These are phyloP conservation scores for Barnettozyma californica DNA, from an alignment of 805 yeast genomes.

Conservation along the genomic window DNA sequence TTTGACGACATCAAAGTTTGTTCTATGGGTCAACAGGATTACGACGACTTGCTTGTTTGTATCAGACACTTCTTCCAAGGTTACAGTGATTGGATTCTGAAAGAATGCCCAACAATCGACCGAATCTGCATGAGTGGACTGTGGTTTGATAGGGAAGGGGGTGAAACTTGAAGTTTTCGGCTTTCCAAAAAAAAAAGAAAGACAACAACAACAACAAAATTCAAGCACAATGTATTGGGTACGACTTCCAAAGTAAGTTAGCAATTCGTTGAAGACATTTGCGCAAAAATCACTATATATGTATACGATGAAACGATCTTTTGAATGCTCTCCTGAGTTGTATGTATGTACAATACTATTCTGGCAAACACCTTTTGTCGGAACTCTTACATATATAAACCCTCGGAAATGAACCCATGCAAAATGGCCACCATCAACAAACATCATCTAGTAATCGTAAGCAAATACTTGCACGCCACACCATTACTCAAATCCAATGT, in stretches of 20 bases:
- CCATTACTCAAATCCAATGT: no score
- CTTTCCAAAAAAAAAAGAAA: no score
- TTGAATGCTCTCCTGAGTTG: no score
- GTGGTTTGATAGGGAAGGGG: slow-evolving; percentile 29
- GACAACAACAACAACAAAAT: no score
- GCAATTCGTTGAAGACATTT: no score
- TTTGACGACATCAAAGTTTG: slow-evolving; percentile 34
- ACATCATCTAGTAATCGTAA: no score
- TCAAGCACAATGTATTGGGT: no score
- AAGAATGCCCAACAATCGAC: slow-evolving; percentile 30
- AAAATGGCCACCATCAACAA: background rate
- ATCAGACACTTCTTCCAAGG: slow-evolving; percentile 43
- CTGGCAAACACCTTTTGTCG: no score
- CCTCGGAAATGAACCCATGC: background rate
- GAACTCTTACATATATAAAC: background rate
- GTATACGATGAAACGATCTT: background rate
- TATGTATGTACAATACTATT: no score
- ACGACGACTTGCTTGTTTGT: slow-evolving; percentile 34
- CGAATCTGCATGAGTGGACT: slow-evolving; percentile 37
- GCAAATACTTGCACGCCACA: no score
- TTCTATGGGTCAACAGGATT: slow-evolving; percentile 39
- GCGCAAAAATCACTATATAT: background rate
- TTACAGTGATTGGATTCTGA: slow-evolving; percentile 33
- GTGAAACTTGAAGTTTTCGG: slow-evolving; percentile 26
- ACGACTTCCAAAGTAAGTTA: no score